Percentiles rank a stretch among this genome's conserved stretches.
Evolutionary conservation across 768 basidiomycete species (phyloP).

Genomic region (Solioccasus polychromus): DNA sequence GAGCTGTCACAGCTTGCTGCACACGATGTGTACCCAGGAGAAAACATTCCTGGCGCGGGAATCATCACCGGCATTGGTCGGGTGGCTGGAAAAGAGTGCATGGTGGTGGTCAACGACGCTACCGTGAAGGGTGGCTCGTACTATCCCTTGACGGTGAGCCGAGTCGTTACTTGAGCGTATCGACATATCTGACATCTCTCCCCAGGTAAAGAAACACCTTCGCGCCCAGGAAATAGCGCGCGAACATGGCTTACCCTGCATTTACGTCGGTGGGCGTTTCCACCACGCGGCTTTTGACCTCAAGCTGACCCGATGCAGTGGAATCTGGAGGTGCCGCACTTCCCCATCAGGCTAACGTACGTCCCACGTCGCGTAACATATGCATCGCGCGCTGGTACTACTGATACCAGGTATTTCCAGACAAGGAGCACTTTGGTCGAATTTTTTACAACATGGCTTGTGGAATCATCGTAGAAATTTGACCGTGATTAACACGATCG

Average conservation of each 20-base stretch:
- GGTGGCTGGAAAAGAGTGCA: conserved; percentile 78
- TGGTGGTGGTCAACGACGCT: conserved; percentile 91
- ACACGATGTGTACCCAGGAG: conserved; percentile 76
- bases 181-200: not conserved
- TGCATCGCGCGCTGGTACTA: not conserved
- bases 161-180: not conserved
- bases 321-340: conserved; percentile 94
- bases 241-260: conserved; percentile 85
- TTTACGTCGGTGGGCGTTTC: conserved; percentile 75
- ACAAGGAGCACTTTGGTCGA: conserved; percentile 92
- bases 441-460: conserved; percentile 96
- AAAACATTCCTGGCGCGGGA: conserved; percentile 82
- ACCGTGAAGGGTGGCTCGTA: conserved; percentile 93
- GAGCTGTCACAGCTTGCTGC: conserved; percentile 86
- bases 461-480: conserved; percentile 1
- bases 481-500: conserved; percentile 9
- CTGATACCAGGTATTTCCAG: conserved; percentile 69
- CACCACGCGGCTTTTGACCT: not conserved
- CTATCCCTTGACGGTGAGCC: conserved; percentile 74
- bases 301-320: conserved; percentile 44
- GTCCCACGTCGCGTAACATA: not conserved
- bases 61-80: conserved; percentile 85
- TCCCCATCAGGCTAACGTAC: conserved; percentile 83
- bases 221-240: conserved; percentile 93
- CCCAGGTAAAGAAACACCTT: conserved; percentile 89